Evolutionary conservation across 2,329 filamentous ascomycete genomes (phyloP), one percentile per base, ranked within the genome.

Genomic region (Botryotinia globosa): DNA sequence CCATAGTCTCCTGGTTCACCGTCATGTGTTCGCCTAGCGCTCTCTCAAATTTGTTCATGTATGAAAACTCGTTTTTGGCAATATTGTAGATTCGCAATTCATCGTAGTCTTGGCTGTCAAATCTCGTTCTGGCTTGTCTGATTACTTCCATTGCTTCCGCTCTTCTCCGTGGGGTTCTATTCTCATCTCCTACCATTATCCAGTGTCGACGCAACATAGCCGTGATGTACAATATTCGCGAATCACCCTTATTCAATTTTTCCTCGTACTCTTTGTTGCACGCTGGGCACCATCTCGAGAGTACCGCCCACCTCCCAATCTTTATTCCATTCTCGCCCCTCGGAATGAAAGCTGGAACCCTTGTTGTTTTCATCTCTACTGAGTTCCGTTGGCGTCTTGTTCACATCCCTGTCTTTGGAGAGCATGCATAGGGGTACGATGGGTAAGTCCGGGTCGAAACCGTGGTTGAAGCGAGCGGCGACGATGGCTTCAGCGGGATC

Each of bases 201-300:
- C 51, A 54, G n/a, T 29, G n/a, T 54, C n/a, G n/a, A 54, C 14
- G n/a, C n/a, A 54, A 5, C 14, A 29, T 29, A 54, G 51, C n/a
- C n/a, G 7, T 54, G n/a, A 54, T 18, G 14, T 54, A 54, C 5
- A 54, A 29, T 29, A 9, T 9, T 6, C 51, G n/a, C 51, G 14
- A 29, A 29, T 29, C 2, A 18, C 51, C 25, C 5, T 16, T 1
- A 3, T 9, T 0, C 4, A 54, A 29, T 0, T 29, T 6, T 16
- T 54, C 6, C 14, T 16, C 14, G 51, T 54, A 54, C n/a, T 29
- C 16, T 29, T 16, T 29, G n/a, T 4, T 54, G 51, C n/a, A 54
- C 14, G 51, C n/a, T 16, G 14, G 6, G 51, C 14, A 29, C 51
- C 51, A 29, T 3, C 14, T 7, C 0, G 51, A 54, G 51, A 54